These are phyloP conservation scores for Aureobasidium namibiae DNA, from an alignment of 2,329 filamentous ascomycete genomes.

Conservation along the genomic window DNA sequence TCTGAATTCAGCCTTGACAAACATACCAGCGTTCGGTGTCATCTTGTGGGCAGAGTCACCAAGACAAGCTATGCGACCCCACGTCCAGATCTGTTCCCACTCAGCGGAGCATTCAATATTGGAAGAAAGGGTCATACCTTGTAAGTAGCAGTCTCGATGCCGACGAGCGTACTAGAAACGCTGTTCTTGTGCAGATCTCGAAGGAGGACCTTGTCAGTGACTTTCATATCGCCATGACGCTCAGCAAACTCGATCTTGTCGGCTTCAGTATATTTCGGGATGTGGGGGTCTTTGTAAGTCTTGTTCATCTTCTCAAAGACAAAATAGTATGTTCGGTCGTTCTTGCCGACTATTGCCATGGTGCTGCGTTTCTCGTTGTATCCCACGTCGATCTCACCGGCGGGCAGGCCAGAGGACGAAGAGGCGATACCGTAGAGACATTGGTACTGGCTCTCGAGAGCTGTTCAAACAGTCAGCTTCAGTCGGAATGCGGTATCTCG, in stretches of 20 bases:
- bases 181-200: slow-evolving; percentile 24
- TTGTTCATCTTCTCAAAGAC: slow-evolving; percentile 26
- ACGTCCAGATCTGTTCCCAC: slow-evolving; percentile 16
- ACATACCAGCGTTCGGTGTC: slow-evolving; percentile 16
- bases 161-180: slow-evolving; percentile 23
- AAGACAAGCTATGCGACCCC: slow-evolving; percentile 20
- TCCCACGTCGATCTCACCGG: slow-evolving; percentile 17
- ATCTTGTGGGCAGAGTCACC: slow-evolving; percentile 23
- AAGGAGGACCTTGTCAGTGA: slow-evolving; percentile 24
- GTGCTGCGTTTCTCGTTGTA: slow-evolving; percentile 20
- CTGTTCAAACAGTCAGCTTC: slow-evolving; percentile 13
- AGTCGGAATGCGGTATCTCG: too few relatives aligned
- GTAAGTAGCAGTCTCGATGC: slow-evolving; percentile 20
- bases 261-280: slow-evolving; percentile 27
- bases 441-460: slow-evolving; percentile 20
- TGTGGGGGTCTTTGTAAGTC: slow-evolving; percentile 24
- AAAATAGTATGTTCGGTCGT: slow-evolving; percentile 30
- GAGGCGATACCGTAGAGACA: slow-evolving; percentile 35
- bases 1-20: not conserved
- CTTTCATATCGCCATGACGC: slow-evolving; percentile 17
- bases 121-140: not conserved
- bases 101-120: not conserved
- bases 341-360: slow-evolving; percentile 24
- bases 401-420: slow-evolving; percentile 17
- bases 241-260: slow-evolving; percentile 25